phyloP scores from a whole-genome alignment of 208 protist genomes.

The Trypanosoma melophagium region DNA sequence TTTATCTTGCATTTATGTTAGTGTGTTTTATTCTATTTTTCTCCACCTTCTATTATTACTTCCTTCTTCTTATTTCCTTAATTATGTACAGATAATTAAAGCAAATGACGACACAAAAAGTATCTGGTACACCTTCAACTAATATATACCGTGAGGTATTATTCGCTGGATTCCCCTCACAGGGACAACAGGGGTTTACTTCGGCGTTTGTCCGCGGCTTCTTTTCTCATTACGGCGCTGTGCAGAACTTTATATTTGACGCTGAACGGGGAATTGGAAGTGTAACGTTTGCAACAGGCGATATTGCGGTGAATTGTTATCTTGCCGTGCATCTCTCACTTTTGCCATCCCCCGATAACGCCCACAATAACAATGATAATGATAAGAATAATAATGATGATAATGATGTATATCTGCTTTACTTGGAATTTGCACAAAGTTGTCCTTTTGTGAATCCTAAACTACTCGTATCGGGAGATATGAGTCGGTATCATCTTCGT shows the following conservation, averaged over 20 bases:
- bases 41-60: no score
- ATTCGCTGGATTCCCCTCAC: constrained; percentile 61
- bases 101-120: no score
- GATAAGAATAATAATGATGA: constrained; percentile 2
- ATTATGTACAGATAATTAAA: no score
- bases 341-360: constrained; percentile 16
- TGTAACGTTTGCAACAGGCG: constrained; percentile 55
- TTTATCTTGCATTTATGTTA: background rate
- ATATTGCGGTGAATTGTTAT: constrained; percentile 59
- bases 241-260: constrained; percentile 54
- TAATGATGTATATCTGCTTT: constrained; percentile 32
- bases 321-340: constrained; percentile 58
- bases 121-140: no score
- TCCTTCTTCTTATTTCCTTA: no score
- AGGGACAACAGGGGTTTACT: constrained; percentile 1
- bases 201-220: constrained; percentile 41
- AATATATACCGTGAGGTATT: constrained; percentile 50
- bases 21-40: no score
- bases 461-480: constrained; percentile 41
- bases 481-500: constrained; percentile 46
- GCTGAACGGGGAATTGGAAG: constrained; percentile 55
- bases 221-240: constrained; percentile 58
- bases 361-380: background rate
- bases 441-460: constrained; percentile 60
- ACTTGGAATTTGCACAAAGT: constrained; percentile 62